Conservation (phyloP, 2,329 filamentous ascomycete species). For the Chrysosporium queenslandicum region DNA sequence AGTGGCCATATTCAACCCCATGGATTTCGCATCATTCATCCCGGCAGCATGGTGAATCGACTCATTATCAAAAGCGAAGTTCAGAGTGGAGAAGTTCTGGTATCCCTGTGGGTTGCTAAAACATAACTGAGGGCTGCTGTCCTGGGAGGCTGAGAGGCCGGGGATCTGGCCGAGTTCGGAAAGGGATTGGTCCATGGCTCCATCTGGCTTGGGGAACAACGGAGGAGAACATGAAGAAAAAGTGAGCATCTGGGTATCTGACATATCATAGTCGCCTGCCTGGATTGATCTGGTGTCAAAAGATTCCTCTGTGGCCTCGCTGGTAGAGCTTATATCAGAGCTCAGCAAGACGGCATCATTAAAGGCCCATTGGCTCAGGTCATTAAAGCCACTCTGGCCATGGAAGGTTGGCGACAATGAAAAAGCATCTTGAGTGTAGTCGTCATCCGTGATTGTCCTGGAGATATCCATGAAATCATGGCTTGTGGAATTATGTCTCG, state of each 20-base stretch:
- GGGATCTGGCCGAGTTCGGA: constrained; percentile 32
- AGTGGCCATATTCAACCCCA: constrained; percentile 30
- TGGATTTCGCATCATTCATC: constrained; percentile 27
- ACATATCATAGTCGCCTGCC: constrained; percentile 30
- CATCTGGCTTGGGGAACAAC: constrained; percentile 31
- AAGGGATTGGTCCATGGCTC: constrained; percentile 28
- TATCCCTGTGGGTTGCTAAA: constrained; percentile 31
- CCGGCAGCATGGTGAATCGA: constrained; percentile 25
- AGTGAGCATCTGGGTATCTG: constrained; percentile 35
- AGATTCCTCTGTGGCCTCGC: constrained; percentile 24
- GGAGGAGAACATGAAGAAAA: constrained; percentile 35
- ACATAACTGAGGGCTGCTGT: constrained; percentile 29
- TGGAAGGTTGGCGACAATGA: constrained; percentile 32
- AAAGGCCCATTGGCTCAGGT: constrained; percentile 33
- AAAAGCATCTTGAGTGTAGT: constrained; percentile 34
- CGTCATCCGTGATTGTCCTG: constrained; percentile 35
- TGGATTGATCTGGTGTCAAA: constrained; percentile 31
- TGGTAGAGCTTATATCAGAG: constrained; percentile 18
- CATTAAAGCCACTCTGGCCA: constrained; percentile 27
- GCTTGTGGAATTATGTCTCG: constrained; percentile 23
- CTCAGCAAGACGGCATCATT: constrained; percentile 24
- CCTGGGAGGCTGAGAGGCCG: constrained; percentile 26
- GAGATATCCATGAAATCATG: constrained; percentile 34
- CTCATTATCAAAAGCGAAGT: constrained; percentile 36
- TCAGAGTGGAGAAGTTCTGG: constrained; percentile 31